Percentiles rank a stretch among this genome's conserved stretches.
These are phyloP conservation scores for Neoascochyta sp. DNA, from an alignment of 2,329 filamentous ascomycete species.

Conservation along the genomic window DNA sequence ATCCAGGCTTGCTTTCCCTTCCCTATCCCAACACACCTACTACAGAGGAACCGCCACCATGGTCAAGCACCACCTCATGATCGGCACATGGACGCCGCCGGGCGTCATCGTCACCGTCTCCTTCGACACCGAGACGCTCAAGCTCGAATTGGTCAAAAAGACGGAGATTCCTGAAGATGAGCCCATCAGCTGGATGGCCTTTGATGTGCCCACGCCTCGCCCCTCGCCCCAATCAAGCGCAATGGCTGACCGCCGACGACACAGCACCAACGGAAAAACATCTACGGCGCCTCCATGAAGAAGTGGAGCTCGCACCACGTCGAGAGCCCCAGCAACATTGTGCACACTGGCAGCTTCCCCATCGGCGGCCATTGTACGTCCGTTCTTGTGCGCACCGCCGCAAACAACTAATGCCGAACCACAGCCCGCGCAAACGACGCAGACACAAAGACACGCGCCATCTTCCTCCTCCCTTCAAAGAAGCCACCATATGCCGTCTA, in stretches of 20 bases:
- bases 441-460: constrained; percentile 79
- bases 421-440: constrained; percentile 64
- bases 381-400: too few relatives aligned
- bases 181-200: constrained; percentile 91
- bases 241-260: constrained; percentile 12
- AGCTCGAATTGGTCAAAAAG: constrained; percentile 71
- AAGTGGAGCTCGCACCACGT: constrained; percentile 84
- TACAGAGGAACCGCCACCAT: constrained; percentile 17
- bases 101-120: constrained; percentile 86
- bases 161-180: constrained; percentile 79
- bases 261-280: constrained; percentile 75
- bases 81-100: constrained; percentile 86
- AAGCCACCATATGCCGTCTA: constrained; percentile 79
- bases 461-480: constrained; percentile 78
- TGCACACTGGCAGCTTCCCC: constrained; percentile 67
- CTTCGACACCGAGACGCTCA: constrained; percentile 78
- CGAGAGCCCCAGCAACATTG: constrained; percentile 69
- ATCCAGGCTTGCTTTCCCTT: too few relatives aligned
- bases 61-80: constrained; percentile 89
- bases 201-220: constrained; percentile 59
- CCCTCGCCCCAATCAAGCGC: neutral
- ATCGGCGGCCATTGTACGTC: constrained; percentile 70
- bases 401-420: constrained; percentile 4
- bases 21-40: too few relatives aligned
- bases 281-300: constrained; percentile 91